phyloP scores from a whole-genome alignment of 2,329 filamentous ascomycete species.

The Fusarium temperatum region DNA sequence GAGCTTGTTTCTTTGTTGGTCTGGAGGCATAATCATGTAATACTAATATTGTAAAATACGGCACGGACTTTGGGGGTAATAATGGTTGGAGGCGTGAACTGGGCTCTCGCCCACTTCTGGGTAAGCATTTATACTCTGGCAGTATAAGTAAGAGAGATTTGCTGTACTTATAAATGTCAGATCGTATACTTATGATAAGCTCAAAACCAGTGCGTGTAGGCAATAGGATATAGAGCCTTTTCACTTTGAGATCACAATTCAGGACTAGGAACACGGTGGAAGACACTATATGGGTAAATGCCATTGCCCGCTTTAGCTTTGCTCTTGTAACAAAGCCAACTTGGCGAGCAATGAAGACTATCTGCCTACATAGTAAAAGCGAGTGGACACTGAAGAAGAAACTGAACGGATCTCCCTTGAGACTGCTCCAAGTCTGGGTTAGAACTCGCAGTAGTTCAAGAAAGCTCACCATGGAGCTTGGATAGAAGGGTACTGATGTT shows the following conservation, averaged over 20 bases:
- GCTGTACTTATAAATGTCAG: not conserved
- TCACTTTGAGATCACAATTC: not conserved
- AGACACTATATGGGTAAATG: not conserved
- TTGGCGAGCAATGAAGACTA: not conserved
- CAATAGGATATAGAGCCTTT: not conserved
- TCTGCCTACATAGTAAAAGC: not conserved
- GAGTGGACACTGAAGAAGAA: not conserved
- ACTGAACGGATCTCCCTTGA: too few species aligned
- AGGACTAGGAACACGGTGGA: not conserved
- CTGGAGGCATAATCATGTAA: not conserved
- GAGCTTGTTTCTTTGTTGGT: not conserved
- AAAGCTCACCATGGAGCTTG: not conserved
- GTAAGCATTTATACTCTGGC: not conserved
- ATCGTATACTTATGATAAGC: too few species aligned
- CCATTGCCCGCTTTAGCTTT: not conserved
- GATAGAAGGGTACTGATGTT: not conserved
- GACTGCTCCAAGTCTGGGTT: not conserved
- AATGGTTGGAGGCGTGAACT: not conserved
- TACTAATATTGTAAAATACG: not conserved
- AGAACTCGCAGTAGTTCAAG: not conserved
- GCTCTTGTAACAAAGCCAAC: not conserved
- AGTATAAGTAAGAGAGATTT: not conserved
- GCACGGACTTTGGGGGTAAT: not conserved
- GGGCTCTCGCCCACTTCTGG: not conserved
- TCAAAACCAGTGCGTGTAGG: too few species aligned